Evolutionary conservation across 1,284 basidiomycete genomes (phyloP).

Genomic region (Laetiporus sulphureus): DNA sequence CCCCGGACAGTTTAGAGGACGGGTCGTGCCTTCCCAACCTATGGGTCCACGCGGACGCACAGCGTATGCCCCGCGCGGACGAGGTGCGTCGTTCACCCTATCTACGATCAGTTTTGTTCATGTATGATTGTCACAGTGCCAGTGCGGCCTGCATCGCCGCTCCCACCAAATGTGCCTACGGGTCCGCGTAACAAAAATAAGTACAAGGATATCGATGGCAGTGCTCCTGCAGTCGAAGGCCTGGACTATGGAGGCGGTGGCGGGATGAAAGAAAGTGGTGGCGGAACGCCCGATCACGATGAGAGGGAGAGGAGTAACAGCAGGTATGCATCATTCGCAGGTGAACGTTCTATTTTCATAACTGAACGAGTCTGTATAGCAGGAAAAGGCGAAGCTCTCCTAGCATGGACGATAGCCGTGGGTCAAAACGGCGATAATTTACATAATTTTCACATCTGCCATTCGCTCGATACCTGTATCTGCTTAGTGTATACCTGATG

Average conservation of each 20-base stretch:
- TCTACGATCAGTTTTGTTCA: slow-evolving; percentile 13
- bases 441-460: too few relatives aligned
- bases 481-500: too few relatives aligned
- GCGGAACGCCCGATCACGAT: slow-evolving; percentile 20
- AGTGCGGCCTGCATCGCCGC: slow-evolving; percentile 68
- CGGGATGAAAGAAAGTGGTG: slow-evolving; percentile 29
- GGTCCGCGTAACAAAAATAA: slow-evolving; percentile 82
- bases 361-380: too few relatives aligned
- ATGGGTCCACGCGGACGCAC: slow-evolving; percentile 27
- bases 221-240: slow-evolving; percentile 75
- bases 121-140: slow-evolving; percentile 27
- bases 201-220: slow-evolving; percentile 80
- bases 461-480: too few relatives aligned
- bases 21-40: slow-evolving; percentile 32
- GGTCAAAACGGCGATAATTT: slow-evolving; percentile 28
- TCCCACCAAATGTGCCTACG: slow-evolving; percentile 78
- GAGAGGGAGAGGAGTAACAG: slow-evolving; percentile 20
- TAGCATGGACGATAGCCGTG: slow-evolving; percentile 24
- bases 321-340: too few relatives aligned
- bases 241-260: slow-evolving; percentile 71
- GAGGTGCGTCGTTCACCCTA: slow-evolving; percentile 33
- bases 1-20: slow-evolving; percentile 51
- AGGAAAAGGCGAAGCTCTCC: slow-evolving; percentile 28
- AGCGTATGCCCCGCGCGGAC: slow-evolving; percentile 27
- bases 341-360: too few relatives aligned